Evolutionary conservation across 129 eudicot species (phyloP), one percentile per base, ranked within the genome.

Genomic region (Apium graveolens): DNA sequence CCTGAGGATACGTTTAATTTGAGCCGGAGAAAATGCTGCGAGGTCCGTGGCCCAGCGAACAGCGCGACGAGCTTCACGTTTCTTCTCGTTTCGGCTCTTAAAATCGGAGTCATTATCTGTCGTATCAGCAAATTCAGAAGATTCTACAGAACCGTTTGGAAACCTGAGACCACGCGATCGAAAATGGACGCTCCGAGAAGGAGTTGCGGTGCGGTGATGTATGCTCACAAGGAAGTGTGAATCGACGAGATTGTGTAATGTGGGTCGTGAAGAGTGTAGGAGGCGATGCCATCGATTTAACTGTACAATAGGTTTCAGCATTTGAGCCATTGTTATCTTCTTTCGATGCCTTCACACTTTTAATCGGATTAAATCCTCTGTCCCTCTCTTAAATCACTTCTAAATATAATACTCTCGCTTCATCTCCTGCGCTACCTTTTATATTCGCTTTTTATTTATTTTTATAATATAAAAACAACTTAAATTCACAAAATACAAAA

Each of bases 41-140:
- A 95, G 90, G 79, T 95, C 92, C 94, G 84, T 91, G 11, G 87
- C 97, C 96, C 97, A 95, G 5, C 86, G 86, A 26, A 91, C 86
- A 74, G 92, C 87, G 53, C 91, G 92, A 31, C 89, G 86, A 69
- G 98, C 98, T 63, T 90, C 93, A 26, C 96, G 96, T 73, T 95
- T 95, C 88, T 87, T 91, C 87, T 83, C 91, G 72, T 91, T 95
- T 20, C 98, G 84, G 84, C 91, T 88, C 88, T 83, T 90, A 81
- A 83, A 82, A 35, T n/a, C n/a, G n/a, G n/a, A n/a, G n/a, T 39
- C 83, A 31, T 85, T 88, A 49, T 68, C 57, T 26, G 83, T 90
- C 78, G 82, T 83, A 75, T 82, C 85, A 39, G 45, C 27, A 34
- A 74, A 4, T 49, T 85, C 86, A 48, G 88, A 29, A 41, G 84